These are phyloP conservation scores for Monosporascus sp. DNA, from an alignment of 2,329 filamentous ascomycete species.

Conservation along the genomic window DNA sequence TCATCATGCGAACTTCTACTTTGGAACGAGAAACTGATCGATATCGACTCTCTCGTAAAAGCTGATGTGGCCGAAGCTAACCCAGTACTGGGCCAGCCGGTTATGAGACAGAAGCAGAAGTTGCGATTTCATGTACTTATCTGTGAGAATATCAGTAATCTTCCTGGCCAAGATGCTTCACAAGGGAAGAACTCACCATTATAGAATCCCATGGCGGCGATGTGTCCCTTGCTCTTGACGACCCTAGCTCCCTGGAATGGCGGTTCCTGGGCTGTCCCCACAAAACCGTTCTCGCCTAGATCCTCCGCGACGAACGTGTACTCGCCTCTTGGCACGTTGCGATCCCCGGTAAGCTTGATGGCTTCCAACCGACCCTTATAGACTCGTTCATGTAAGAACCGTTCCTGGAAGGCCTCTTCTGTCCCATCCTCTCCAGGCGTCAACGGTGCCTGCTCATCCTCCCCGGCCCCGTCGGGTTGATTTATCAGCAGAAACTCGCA, in stretches of 20 bases:
- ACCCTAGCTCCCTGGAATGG: slow-evolving; percentile 70
- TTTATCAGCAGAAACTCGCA: slow-evolving; percentile 82
- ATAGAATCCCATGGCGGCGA: slow-evolving; percentile 67
- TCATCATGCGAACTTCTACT: neutral
- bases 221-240: slow-evolving; percentile 70
- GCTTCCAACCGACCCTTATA: slow-evolving; percentile 70
- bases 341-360: slow-evolving; percentile 87
- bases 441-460: slow-evolving; percentile 36
- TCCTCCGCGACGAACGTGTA: slow-evolving; percentile 77
- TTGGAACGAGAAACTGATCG: slow-evolving; percentile 39
- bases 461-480: slow-evolving; percentile 59
- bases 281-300: slow-evolving; percentile 60
- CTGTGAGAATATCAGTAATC: slow-evolving; percentile 36
- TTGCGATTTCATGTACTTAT: slow-evolving; percentile 68
- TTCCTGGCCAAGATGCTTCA: neutral
- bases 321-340: slow-evolving; percentile 83
- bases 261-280: slow-evolving; percentile 58
- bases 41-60: slow-evolving; percentile 58
- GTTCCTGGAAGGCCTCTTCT: slow-evolving; percentile 38
- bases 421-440: slow-evolving; percentile 36
- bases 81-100: slow-evolving; percentile 77
- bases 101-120: slow-evolving; percentile 76
- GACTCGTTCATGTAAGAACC: slow-evolving; percentile 41
- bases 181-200: slow-evolving; percentile 50
- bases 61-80: slow-evolving; percentile 54